Conservation (phyloP, 768 basidiomycete species). For the Boletus rufocinnamomeus region DNA sequence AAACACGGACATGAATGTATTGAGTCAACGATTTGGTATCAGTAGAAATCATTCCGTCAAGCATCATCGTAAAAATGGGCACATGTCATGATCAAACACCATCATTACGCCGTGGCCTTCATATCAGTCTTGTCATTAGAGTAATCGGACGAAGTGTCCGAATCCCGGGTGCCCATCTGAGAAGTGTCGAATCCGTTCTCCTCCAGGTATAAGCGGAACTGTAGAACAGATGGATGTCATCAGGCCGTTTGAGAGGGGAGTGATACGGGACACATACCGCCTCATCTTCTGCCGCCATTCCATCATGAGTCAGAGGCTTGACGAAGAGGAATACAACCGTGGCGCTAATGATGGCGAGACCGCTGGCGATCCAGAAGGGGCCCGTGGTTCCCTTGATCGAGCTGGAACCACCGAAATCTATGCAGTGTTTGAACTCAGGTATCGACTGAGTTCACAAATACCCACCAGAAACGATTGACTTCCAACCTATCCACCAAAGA, state of each 20-base stretch:
- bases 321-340: slow-evolving; percentile 72
- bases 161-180: slow-evolving; percentile 57
- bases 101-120: slow-evolving; percentile 15
- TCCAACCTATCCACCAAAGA: slow-evolving; percentile 49
- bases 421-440: background rate
- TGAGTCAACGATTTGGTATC: too few species aligned
- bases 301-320: slow-evolving; percentile 70
- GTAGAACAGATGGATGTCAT: slow-evolving; percentile 2
- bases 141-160: slow-evolving; percentile 26
- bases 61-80: background rate
- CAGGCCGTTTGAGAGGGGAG: background rate
- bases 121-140: slow-evolving; percentile 18
- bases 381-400: slow-evolving; percentile 70
- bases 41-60: background rate
- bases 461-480: slow-evolving; percentile 62
- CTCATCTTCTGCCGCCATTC: slow-evolving; percentile 76
- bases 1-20: too few species aligned
- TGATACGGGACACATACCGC: slow-evolving; percentile 43
- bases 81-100: slow-evolving; percentile 3
- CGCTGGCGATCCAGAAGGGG: slow-evolving; percentile 87
- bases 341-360: slow-evolving; percentile 81
- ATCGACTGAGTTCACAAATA: background rate
- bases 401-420: slow-evolving; percentile 60
- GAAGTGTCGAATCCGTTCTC: slow-evolving; percentile 77
- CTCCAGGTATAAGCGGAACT: slow-evolving; percentile 85